Evolutionary conservation across 2,329 filamentous ascomycete species (phyloP), one percentile per base, ranked within the genome.

Genomic region (Aurifilum marmelostoma): DNA sequence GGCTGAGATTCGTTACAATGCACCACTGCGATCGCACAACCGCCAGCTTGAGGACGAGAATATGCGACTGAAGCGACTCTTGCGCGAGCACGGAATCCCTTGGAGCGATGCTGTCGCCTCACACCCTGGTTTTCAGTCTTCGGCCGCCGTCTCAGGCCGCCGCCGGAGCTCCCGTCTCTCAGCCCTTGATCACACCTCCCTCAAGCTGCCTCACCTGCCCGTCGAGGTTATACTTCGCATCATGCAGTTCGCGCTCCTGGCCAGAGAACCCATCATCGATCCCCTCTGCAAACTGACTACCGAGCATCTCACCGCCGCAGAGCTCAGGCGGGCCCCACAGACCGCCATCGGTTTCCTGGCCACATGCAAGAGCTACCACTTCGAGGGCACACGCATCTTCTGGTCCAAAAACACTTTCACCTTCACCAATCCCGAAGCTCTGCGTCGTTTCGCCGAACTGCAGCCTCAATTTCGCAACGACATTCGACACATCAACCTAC

Each of bases 391-490:
- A 18, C 81, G 79, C 24, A 79, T 82, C 63, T 71, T 88, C 14
- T 87, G 86, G 83, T 77, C 79, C 32, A 83, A 80, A 64, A 88
- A 88, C 73, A 76, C 77, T 0, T 88, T 88, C 72, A 76, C 82
- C 32, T 88, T 88, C 76, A 88, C 86, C 0, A 83, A 79, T n/a
- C 82, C 82, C 34, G 79, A 82, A 50, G 80, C 84, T 2, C 76
- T 88, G 6, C 80, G 80, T 52, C 80, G 82, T 63, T 87, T 88
- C 72, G 77, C 80, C 62, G 82, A 84, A 39, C 76, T 88, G 47
- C 77, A 80, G 59, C 68, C 79, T 14, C 68, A 76, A 5, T 81
- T 81, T 67, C 83, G 86, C 21, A 75, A 80, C 41, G 75, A 77
- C 14, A 80, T 88, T 66, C 79, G 79, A 32, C 77, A 82, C 67